Conservation (phyloP, 2,329 filamentous ascomycete species). For the Phymatotrichopsis omnivora region DNA sequence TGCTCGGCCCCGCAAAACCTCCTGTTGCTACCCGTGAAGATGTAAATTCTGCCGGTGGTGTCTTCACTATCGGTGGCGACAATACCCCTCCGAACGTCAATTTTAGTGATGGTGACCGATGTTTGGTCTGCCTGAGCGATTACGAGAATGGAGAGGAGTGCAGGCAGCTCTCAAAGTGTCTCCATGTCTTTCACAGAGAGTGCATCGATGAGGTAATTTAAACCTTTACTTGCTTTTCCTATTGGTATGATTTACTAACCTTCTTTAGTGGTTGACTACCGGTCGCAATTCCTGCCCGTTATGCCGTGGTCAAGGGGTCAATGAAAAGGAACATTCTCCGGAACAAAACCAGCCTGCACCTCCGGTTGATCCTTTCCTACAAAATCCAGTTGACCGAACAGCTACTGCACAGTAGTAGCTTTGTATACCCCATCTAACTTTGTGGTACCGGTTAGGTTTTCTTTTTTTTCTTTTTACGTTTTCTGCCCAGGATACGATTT, state of each 20-base stretch:
- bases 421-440: slow-evolving; percentile 10
- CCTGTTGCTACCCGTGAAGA: slow-evolving; percentile 57
- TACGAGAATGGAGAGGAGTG: slow-evolving; percentile 53
- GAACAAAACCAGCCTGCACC: slow-evolving; percentile 7
- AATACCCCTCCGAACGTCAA: slow-evolving; percentile 42
- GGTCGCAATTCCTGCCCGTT: slow-evolving; percentile 55
- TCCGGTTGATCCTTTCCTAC: slow-evolving; percentile 1
- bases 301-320: slow-evolving; percentile 45
- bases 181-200: slow-evolving; percentile 56
- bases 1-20: slow-evolving; percentile 57
- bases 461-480: slow-evolving; percentile 7
- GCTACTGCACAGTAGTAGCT: slow-evolving; percentile 17
- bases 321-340: slow-evolving; percentile 30
- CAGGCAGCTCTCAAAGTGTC: slow-evolving; percentile 51
- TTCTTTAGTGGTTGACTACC: slow-evolving; percentile 53
- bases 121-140: slow-evolving; percentile 56
- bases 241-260: slow-evolving; percentile 33
- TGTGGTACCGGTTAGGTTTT: slow-evolving; percentile 1
- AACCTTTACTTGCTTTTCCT: slow-evolving; percentile 7
- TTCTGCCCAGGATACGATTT: background rate
- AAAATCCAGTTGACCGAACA: slow-evolving; percentile 15
- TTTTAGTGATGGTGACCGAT: slow-evolving; percentile 44
- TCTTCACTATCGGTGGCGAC: slow-evolving; percentile 44
- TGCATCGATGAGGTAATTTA: slow-evolving; percentile 56
- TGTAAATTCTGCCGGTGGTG: slow-evolving; percentile 50